Evolutionary conservation across 345 rosid species (phyloP), one percentile per base, ranked within the genome.

Genomic region (Acer saccharum): DNA sequence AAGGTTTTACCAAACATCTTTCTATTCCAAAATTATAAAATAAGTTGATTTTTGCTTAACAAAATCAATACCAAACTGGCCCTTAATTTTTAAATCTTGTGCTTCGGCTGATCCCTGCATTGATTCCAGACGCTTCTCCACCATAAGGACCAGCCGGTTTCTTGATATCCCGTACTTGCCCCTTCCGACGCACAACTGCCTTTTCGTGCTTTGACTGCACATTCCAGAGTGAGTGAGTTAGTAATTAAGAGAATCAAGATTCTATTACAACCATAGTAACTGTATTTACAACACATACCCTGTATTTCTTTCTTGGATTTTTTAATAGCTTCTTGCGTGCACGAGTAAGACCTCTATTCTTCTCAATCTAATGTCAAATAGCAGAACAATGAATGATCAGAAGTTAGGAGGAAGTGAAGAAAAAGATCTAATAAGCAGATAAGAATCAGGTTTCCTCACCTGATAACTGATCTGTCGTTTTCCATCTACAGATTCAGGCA

Each of bases 271-370:
- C 7, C 65, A 60, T 55, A 39, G 44, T 62, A 66, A 65, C 50
- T 77, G 16, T 12, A 18, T 17, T 27, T 57, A 29, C 9, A 14
- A 21, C 12, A 64, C n/a, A 14, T 88, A 88, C 97, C 94, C 93
- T 73, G 86, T 93, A 87, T 43, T 93, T 95, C 92, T 89, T 92
- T 80, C 99, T 88, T 10, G 98, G 99, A 78, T 92, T 92, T 77
- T 95, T 95, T 6, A 4, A 57, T 10, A 79, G 80, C 86, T 84
- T 95, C 85, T 87, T 90, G 54, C 93, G 89, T 4, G 76, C 71
- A 44, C 91, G 92, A 9, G 96, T 92, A 76, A 95, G 76, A 74
- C 98, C 96, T 85, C 88, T 91, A 81, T 92, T 90, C 76, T 80
- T 82, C 72, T 76, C 80, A 57, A 92, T 95, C 98, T 90, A 85